Percentiles rank a stretch among this genome's conserved stretches.
These are phyloP conservation scores for Suhomyces chickasaworum DNA, from an alignment of 1,139 yeast species.

Conservation along the genomic window DNA sequence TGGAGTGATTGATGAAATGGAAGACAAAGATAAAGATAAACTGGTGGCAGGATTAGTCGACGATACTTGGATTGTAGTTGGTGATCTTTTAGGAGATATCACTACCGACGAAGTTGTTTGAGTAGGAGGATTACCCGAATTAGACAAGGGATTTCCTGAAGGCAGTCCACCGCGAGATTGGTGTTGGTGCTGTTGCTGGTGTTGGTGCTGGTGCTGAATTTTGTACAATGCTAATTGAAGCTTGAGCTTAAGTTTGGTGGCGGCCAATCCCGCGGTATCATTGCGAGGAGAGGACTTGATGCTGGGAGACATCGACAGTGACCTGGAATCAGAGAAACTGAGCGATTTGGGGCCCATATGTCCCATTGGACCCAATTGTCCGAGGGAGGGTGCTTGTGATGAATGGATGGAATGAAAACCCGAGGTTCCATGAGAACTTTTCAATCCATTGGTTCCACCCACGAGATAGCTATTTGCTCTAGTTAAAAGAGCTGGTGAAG, in stretches of 20 bases:
- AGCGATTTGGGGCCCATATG: conserved; percentile 19
- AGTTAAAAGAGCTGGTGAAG: conserved; percentile 5
- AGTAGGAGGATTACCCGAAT: not conserved
- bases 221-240: conserved; percentile 80
- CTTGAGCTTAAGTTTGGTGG: conserved; percentile 67
- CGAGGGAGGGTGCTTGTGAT: not conserved
- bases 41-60: not conserved
- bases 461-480: conserved; percentile 9
- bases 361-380: not conserved
- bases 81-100: conserved; percentile 4
- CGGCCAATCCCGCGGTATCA: conserved; percentile 37
- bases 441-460: conserved; percentile 7
- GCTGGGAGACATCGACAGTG: conserved; percentile 9
- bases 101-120: not conserved
- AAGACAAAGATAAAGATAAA: not conserved
- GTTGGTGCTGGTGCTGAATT: conserved; percentile 43
- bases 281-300: conserved; percentile 12
- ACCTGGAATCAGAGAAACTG: conserved; percentile 29
- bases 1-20: not conserved
- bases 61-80: not conserved
- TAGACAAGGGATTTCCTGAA: not conserved
- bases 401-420: not conserved
- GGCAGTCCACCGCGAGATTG: conserved; percentile 1
- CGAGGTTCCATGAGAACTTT: not conserved
- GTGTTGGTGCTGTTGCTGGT: too few species aligned